Evolutionary conservation across 805 yeast species (phyloP), one percentile per base, ranked within the genome.

Genomic region (Candida succiphila): DNA sequence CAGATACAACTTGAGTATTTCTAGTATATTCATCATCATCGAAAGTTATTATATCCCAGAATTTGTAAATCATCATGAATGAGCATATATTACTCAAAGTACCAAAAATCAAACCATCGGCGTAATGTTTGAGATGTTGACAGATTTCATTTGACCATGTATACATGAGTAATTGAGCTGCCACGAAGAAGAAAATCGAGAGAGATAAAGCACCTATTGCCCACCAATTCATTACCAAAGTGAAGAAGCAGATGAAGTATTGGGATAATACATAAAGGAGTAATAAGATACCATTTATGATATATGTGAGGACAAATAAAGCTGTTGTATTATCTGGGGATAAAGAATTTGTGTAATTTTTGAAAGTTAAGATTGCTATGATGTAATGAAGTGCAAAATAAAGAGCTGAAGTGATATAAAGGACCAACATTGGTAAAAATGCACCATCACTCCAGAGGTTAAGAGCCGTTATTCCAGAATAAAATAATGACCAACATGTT

Each of bases 381-480:
- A 85, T 53, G 49, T 82, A 88, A 37, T 80, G 74, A 19, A 78
- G 54, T 1, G 67, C 61, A 46, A 85, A 87, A 49, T 84, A 75
- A 1, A 60, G 43, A 2, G 65, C 32, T n/a, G 85, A 64, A 1
- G 72, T 43, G 3, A 66, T 32, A 38, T 85, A 64, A 27, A 82
- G 54, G 4, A 65, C 49, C 52, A 73, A 58, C 65, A 84, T 67
- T 1, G 95, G 76, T 37, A 51, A 62, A 14, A 54, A 49, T 1
- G 95, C 80, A 15, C 96, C 96, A 55, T 89, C 98, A 54, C 88
- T 96, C 94, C 95, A 92, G 24, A 88, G 58, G 54, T 87, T 92
- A 54, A 86, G 86, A 15, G 89, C 88, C 15, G 87, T 57, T 4
- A 92, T 51, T 4, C 96, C 96, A 39, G 80, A 78, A 34, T 75